Evolutionary conservation across 2,329 filamentous ascomycete genomes (phyloP), one percentile per base, ranked within the genome.

Genomic region (Ophiostoma himal-ulmi): DNA sequence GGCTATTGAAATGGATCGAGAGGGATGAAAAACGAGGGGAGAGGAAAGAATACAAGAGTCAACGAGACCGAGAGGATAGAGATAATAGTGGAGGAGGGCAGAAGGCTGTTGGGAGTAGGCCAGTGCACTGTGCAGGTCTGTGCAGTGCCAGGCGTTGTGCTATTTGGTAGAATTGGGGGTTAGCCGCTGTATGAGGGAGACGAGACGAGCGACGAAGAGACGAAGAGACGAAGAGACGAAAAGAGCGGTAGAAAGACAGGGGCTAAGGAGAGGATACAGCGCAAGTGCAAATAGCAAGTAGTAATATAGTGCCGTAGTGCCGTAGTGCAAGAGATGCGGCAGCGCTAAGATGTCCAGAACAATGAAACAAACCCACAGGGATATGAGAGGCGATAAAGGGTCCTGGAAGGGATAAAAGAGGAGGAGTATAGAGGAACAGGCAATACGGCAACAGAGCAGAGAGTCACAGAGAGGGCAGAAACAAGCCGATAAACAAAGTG

Each of bases 11-110:
- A 54, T 22, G 36, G 64, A 10, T 65, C 52, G 60, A 68, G 68
- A 52, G 44, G 68, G 48, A 65, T 41, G 54, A 52, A 52, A 65
- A 65, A 65, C 62, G 62, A 65, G 62, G 62, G 62, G 62, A 65
- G 62, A 62, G 36, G 62, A 34, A 14, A 34, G 57, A 62, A 62
- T 57, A 34, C 57, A 26, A 62, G 57, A 62, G 57, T 48, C 44
- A 17, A 48, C 44, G 57, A 62, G 57, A 57, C 54, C 52, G 66
- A 22, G 69, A 67, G 67, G 37, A 62, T 6, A 70, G 26, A 48
- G 39, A 57, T 17, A 39, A 65, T 37, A 39, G 62, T 65, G 62
- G 62, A 65, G 62, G 62, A 64, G 60, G 54, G 62, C 36, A 69
- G 68, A 69, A 57, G 44, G n/a, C 68, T 37, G 62, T 67, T 14